These are phyloP conservation scores for Yarrowia sp. DNA, from an alignment of 805 yeast species.

Conservation along the genomic window DNA sequence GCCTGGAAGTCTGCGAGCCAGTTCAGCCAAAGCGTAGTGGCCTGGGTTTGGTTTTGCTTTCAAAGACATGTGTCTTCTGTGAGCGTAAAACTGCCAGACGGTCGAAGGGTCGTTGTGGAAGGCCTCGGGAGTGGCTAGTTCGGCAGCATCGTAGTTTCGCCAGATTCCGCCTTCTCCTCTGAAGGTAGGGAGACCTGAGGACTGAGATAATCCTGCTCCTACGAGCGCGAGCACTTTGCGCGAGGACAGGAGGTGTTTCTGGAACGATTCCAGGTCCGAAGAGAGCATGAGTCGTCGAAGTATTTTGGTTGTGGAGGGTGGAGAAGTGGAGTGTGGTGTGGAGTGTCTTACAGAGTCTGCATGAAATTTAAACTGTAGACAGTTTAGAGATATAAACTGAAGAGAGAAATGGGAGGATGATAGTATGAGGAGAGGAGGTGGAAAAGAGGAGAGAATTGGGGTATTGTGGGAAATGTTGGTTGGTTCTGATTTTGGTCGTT, in stretches of 20 bases:
- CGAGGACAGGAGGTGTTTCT: constrained; percentile 36
- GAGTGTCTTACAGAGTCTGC: background rate
- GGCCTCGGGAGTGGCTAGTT: constrained; percentile 89
- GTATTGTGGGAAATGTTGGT: too few relatives aligned
- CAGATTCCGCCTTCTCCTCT: constrained; percentile 72
- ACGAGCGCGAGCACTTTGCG: constrained; percentile 44
- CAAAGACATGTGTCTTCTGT: constrained; percentile 62
- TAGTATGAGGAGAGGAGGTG: too few relatives aligned
- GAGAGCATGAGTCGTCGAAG: constrained; percentile 26
- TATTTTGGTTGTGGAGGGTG: too few relatives aligned
- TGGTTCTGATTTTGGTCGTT: too few relatives aligned
- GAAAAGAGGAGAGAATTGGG: too few relatives aligned
- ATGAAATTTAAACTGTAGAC: too few relatives aligned
- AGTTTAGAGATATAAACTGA: too few relatives aligned
- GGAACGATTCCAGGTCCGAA: constrained; percentile 38
- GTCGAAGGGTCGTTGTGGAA: constrained; percentile 76
- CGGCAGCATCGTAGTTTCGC: constrained; percentile 73
- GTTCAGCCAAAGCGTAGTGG: constrained; percentile 63
- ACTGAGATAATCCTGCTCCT: constrained; percentile 80
- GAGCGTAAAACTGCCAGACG: constrained; percentile 86
- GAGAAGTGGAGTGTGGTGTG: background rate
- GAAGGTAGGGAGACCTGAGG: constrained; percentile 74
- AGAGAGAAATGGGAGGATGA: too few relatives aligned
- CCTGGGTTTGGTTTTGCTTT: constrained; percentile 69
- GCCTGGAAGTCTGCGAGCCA: constrained; percentile 45